phyloP scores from a whole-genome alignment of 2,329 filamentous ascomycete genomes.

The Talaromyces atroroseus region DNA sequence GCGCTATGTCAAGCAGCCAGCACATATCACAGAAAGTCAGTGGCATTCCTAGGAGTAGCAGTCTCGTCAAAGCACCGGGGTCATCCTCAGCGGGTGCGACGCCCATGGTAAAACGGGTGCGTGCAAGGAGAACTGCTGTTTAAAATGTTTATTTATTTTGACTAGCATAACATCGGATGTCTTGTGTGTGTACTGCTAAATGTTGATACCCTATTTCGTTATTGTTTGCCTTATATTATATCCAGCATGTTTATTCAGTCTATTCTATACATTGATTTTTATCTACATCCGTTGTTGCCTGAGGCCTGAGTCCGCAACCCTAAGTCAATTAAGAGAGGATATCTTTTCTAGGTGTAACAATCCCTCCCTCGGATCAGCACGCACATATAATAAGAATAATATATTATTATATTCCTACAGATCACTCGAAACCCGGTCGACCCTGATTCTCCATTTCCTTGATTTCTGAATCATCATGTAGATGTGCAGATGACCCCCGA shows the following conservation, averaged over 20 bases:
- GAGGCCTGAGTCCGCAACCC: not conserved
- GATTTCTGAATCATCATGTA: too few relatives aligned
- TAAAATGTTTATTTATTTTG: not conserved
- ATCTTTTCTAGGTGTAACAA: too few relatives aligned
- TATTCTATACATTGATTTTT: not conserved
- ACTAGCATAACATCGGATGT: not conserved
- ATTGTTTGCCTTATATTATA: not conserved
- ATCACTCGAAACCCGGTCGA: too few relatives aligned
- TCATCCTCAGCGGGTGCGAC: slow-evolving; percentile 29
- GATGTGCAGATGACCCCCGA: too few relatives aligned
- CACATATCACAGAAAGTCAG: slow-evolving; percentile 17
- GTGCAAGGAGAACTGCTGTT: slow-evolving; percentile 15
- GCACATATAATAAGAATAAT: too few relatives aligned
- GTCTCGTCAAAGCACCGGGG: slow-evolving; percentile 21
- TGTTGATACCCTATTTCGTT: not conserved
- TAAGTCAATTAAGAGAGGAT: too few relatives aligned
- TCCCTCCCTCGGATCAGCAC: too few relatives aligned
- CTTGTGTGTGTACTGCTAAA: not conserved
- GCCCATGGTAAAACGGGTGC: slow-evolving; percentile 30
- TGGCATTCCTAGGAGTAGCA: slow-evolving; percentile 23
- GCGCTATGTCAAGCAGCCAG: slow-evolving; percentile 9
- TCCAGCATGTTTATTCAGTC: not conserved
- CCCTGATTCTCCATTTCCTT: too few relatives aligned
- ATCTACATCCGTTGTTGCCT: not conserved
- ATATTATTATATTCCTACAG: too few relatives aligned